Evolutionary conservation across 2,329 filamentous ascomycete genomes (phyloP), one percentile per base, ranked within the genome.

Genomic region (Botryosphaeria dothidea): DNA sequence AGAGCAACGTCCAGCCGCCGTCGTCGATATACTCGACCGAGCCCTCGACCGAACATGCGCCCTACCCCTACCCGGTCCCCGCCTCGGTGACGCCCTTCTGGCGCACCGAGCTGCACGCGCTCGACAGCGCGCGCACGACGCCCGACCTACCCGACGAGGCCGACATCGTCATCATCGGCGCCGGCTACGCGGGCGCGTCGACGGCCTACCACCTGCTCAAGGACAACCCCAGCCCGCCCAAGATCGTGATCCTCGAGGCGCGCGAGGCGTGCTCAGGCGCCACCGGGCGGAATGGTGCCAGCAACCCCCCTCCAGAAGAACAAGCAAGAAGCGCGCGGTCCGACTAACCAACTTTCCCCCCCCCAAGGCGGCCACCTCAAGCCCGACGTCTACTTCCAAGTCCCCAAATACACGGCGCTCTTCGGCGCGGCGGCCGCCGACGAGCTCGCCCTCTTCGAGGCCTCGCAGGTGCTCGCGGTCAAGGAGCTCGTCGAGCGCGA

Each of bases 371-470:
- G 62, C 29, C 62, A 64, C 31, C 62, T 64, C 41, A 64, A 64
- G 62, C 73, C 77, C 38, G 80, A 86, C 68, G 74, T 76, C 5
- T 65, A 72, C 5, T 68, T 72, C 2, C 71, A 81, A 19, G 62
- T 69, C 3, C 38, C 57, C 15, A 65, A 62, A 3, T 54, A 67
- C 52, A 57, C 62, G 41, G 52, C 29, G 51, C 51, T 64, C n/a
- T 64, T 51, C 27, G 65, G 65, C 11, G 23, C 57, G 3, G 56
- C 54, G 23, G 57, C 64, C 7, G 68, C 58, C 17, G 60, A 65
- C 38, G 63, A 68, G 51, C 23, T 72, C 25, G 58, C 69, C 11
- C 41, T 43, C 15, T 72, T 71, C 45, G 71, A 64, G 52, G 21
- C 62, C n/a, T 64, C 62, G 27, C 62, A 64, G 51, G 62, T 64